Conservation (phyloP, 2,329 filamentous ascomycete species). For the Fusarium sp. region DNA sequence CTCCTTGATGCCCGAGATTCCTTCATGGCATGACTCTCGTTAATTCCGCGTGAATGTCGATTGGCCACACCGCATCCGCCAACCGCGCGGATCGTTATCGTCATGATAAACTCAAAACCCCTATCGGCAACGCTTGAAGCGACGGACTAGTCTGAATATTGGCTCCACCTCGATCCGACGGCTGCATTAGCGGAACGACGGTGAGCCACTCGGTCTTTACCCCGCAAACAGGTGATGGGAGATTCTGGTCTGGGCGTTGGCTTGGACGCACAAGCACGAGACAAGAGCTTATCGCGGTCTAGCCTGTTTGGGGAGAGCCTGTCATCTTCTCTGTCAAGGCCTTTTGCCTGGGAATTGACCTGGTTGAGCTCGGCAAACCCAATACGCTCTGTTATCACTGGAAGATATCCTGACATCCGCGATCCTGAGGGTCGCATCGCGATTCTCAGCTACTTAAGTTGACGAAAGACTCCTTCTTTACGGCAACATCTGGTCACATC, state of each 20-base stretch:
- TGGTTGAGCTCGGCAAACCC: neutral
- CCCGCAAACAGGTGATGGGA: neutral
- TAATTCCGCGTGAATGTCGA: neutral
- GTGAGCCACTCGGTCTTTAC: neutral
- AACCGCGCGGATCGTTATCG: neutral
- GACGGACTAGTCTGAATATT: neutral
- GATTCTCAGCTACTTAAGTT: neutral
- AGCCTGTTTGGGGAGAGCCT: neutral
- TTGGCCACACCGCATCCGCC: neutral
- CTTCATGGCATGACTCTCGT: neutral
- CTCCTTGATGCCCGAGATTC: neutral
- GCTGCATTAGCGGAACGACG: neutral
- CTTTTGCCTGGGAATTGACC: neutral
- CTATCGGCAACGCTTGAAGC: neutral
- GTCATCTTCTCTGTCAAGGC: neutral
- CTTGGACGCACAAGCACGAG: neutral
- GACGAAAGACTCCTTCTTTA: neutral
- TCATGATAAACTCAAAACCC: neutral
- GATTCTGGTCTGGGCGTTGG: neutral
- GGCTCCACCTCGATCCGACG: constrained; percentile 14
- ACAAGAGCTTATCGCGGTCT: neutral
- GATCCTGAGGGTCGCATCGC: neutral
- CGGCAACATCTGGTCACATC: neutral
- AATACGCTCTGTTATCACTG: neutral
- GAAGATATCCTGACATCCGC: neutral